Base-by-base conservation (phyloP, 176 grass and related monocot genomes). In the Aegilops tauschii region DNA sequence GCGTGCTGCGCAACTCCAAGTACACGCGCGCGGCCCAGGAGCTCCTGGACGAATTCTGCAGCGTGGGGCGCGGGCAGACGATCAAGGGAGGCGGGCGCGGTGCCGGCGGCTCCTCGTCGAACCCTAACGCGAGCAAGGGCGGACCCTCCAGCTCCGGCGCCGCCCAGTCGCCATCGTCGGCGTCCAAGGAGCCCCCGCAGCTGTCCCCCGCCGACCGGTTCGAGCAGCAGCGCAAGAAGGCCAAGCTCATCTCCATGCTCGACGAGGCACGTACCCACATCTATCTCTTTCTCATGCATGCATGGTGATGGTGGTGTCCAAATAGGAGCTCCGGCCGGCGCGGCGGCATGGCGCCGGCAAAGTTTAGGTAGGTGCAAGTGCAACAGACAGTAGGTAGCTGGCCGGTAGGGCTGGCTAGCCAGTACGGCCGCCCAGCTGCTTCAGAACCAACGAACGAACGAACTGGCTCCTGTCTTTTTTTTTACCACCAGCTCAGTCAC, bases 11-110 rank as follows among this genome's bases (percentile, higher is more conserved):
- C 49, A 99, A 95, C 86, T 94, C 97, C 29, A 94, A 90, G 86
- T 99, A 99, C 75, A 86, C 90, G 17, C 93, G 92, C 78, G 90
- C 94, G 6, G 97, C 94, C 32, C 94, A 96, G 89, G 97, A 99
- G 85, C 92, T 99, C 32, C 84, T 98, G 1, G 96, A 95, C 88
- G 96, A 98, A n/a, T 98, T 98, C 84, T 98, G 97, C 90, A 99
- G 94, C 70, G 97, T 99, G 8, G 94, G 94, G 10, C 88, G 94
- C 34, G 92, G 92, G 3, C 92, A 99, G 83, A 12, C 74, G 27
- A 91, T 94, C 40, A 92, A 91, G 75, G 86, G 85, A 16, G 63
- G 77, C 69, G 82, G 78, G 16, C 64, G 93, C 52, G 81, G 76
- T 75, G 84, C 50, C 47, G 74, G 83, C 2, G 87, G 78, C 0